Conservation (phyloP, 1,284 basidiomycete genomes). For the Chalciporus sp. region DNA sequence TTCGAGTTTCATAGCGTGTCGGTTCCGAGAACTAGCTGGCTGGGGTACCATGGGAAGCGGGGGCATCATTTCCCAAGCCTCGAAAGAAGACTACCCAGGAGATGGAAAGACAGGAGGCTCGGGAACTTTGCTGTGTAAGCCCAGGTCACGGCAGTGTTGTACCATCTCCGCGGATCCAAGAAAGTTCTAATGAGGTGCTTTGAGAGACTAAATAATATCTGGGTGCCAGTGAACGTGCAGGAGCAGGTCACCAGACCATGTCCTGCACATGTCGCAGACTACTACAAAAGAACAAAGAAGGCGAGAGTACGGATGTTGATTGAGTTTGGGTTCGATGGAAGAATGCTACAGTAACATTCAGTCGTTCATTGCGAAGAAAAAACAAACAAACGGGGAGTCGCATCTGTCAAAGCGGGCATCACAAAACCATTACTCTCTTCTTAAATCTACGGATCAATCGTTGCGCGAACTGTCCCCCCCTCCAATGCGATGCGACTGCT, state of each 20-base stretch:
- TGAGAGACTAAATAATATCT: conserved; percentile 1
- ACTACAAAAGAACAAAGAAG: neutral
- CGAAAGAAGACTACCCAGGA: neutral
- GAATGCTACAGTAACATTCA: conserved; percentile 16
- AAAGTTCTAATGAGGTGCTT: neutral
- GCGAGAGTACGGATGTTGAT: conserved; percentile 1
- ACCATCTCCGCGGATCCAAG: neutral
- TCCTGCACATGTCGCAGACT: neutral
- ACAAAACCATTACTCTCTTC: conserved; percentile 18
- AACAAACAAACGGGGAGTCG: conserved; percentile 7
- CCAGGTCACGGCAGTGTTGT: neutral
- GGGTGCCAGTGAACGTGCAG: conserved; percentile 1
- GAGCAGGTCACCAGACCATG: neutral
- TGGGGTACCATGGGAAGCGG: neutral
- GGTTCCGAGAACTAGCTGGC: neutral
- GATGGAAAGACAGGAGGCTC: neutral
- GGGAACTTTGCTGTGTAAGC: neutral
- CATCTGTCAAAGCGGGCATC: conserved; percentile 14
- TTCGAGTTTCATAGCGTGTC: neutral
- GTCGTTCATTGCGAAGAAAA: conserved; percentile 3
- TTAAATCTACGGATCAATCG: conserved; percentile 28
- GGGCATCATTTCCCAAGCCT: neutral
- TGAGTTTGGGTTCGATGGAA: conserved; percentile 1
- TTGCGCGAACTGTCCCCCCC: conserved; percentile 18
- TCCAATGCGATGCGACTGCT: conserved; percentile 20